These are phyloP conservation scores for Exidia glandulosa DNA, from an alignment of 768 basidiomycete species.

Conservation along the genomic window DNA sequence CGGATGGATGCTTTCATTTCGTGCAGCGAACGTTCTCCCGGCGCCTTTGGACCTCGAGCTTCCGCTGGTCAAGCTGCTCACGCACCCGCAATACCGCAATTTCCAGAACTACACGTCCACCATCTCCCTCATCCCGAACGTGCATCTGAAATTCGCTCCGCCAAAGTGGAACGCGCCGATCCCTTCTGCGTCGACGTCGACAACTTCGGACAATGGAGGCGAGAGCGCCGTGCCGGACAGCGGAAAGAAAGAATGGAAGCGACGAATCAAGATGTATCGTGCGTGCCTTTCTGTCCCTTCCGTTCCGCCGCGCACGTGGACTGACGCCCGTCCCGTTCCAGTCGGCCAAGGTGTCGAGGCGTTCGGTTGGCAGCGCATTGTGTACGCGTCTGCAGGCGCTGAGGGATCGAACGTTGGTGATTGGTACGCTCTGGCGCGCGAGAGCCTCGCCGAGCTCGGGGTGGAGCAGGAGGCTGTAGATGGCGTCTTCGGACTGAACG, in stretches of 20 bases:
- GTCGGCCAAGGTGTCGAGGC: slow-evolving; percentile 78
- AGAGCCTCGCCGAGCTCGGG: slow-evolving; percentile 67
- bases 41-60: slow-evolving; percentile 62
- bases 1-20: not conserved
- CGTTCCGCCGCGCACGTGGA: slow-evolving; percentile 24
- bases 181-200: slow-evolving; percentile 13
- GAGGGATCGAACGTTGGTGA: slow-evolving; percentile 40
- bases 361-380: slow-evolving; percentile 72
- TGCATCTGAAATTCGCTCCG: slow-evolving; percentile 65
- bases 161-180: slow-evolving; percentile 59
- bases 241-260: slow-evolving; percentile 42
- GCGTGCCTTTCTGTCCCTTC: slow-evolving; percentile 23
- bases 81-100: slow-evolving; percentile 58
- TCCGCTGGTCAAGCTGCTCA: slow-evolving; percentile 71
- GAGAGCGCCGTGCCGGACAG: too few relatives aligned
- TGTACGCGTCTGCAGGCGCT: slow-evolving; percentile 63
- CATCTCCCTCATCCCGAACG: slow-evolving; percentile 62
- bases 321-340: slow-evolving; percentile 19
- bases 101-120: slow-evolving; percentile 65
- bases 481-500: slow-evolving; percentile 54
- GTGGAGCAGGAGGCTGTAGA: slow-evolving; percentile 70
- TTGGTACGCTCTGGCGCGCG: slow-evolving; percentile 77
- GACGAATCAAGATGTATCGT: slow-evolving; percentile 80
- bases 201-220: too few relatives aligned
- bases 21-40: slow-evolving; percentile 72